Percentiles rank a stretch among this genome's conserved stretches.
Conservation (phyloP, 148 eudicot genomes). For the Pouteria glomerata region DNA sequence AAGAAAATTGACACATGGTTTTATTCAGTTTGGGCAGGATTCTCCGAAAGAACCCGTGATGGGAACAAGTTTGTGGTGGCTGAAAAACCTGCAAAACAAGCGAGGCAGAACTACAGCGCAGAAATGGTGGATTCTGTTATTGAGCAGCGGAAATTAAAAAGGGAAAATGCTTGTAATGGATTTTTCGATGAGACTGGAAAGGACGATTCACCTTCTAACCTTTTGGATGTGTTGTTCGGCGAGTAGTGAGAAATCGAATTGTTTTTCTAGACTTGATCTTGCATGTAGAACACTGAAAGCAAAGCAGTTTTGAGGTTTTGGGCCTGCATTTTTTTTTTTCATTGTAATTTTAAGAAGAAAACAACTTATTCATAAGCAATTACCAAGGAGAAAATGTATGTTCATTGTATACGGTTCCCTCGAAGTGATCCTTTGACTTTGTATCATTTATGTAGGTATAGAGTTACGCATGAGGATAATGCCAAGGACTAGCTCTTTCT, state of each 20-base stretch:
- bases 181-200: conserved; percentile 55
- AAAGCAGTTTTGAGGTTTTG: neutral
- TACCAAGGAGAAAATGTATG: neutral
- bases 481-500: neutral
- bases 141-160: conserved; percentile 69
- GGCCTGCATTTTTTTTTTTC: neutral
- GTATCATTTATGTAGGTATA: neutral
- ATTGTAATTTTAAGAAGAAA: neutral
- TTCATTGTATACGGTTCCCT: neutral
- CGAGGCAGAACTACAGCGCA: conserved; percentile 44
- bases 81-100: conserved; percentile 65
- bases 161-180: conserved; percentile 60
- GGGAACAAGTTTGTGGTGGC: conserved; percentile 87
- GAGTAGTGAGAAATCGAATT: conserved; percentile 15
- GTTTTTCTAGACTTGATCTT: neutral
- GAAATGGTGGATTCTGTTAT: conserved; percentile 60
- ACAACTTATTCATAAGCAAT: neutral
- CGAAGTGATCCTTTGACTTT: neutral
- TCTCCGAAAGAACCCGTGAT: conserved; percentile 79
- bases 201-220: conserved; percentile 47
- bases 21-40: conserved; percentile 94
- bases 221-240: conserved; percentile 56
- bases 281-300: neutral
- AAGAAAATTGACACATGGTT: neutral
- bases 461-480: neutral